phyloP scores from a whole-genome alignment of 805 yeast species.

The Lipomyces sp. region DNA sequence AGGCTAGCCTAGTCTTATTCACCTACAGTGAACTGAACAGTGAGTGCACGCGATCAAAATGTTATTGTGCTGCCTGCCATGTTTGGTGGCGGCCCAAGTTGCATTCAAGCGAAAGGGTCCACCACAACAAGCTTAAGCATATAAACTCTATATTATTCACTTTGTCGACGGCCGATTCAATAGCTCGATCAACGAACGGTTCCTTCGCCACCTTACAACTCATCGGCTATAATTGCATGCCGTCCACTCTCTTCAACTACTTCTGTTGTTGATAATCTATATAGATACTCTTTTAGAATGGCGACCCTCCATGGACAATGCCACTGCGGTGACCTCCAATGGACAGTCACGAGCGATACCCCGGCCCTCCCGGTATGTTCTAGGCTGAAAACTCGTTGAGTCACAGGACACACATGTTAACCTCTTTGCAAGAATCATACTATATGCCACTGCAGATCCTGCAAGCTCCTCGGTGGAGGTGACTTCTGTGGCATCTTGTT shows the following conservation, averaged over 20 bases:
- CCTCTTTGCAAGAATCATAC: conserved; percentile 28
- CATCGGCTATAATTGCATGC: neutral
- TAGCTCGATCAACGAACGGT: neutral
- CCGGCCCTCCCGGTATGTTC: conserved; percentile 30
- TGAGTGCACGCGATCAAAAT: too few relatives aligned
- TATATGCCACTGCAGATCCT: conserved; percentile 34
- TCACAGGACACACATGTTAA: neutral
- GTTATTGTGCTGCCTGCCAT: too few relatives aligned
- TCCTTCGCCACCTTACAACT: neutral
- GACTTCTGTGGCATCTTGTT: conserved; percentile 35
- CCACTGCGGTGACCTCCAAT: conserved; percentile 36
- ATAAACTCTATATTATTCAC: neutral
- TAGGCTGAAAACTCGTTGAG: neutral
- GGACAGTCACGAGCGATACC: conserved; percentile 34
- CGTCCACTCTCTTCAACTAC: neutral
- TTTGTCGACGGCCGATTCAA: neutral
- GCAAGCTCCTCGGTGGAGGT: conserved; percentile 37
- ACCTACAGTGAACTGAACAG: too few relatives aligned
- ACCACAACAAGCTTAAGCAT: too few relatives aligned
- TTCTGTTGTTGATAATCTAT: neutral
- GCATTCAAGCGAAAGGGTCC: too few relatives aligned
- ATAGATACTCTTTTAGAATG: neutral
- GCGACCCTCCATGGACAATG: conserved; percentile 35
- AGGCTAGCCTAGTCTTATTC: too few relatives aligned
- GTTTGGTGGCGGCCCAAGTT: too few relatives aligned